Evolutionary conservation across 2,329 filamentous ascomycete species (phyloP).

Genomic region (Ophiobolus disseminans): DNA sequence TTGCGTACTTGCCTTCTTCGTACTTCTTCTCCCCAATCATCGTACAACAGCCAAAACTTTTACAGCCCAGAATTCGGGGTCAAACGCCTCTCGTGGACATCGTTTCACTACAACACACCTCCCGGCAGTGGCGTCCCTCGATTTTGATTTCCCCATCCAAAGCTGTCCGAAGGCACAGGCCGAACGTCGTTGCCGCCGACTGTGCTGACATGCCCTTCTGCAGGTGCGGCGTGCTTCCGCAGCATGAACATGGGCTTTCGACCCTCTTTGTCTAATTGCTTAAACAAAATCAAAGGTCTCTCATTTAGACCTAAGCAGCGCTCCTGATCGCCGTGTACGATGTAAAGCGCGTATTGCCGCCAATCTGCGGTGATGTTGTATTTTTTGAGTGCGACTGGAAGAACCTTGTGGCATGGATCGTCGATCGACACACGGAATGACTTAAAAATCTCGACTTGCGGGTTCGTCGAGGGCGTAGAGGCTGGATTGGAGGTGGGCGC

Average conservation of each 20-base stretch:
- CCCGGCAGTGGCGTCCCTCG: slow-evolving; percentile 35
- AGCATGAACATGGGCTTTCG: slow-evolving; percentile 99
- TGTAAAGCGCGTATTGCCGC: slow-evolving; percentile 97
- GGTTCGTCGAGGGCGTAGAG: slow-evolving; percentile 48
- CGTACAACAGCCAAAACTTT: background rate
- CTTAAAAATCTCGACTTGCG: slow-evolving; percentile 93
- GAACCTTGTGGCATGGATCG: slow-evolving; percentile 95
- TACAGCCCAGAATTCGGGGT: background rate
- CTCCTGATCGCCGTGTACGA: slow-evolving; percentile 98
- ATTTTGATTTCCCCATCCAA: slow-evolving; percentile 32
- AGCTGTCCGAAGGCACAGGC: slow-evolving; percentile 29
- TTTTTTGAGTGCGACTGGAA: slow-evolving; percentile 93
- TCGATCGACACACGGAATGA: slow-evolving; percentile 98
- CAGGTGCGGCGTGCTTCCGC: slow-evolving; percentile 67
- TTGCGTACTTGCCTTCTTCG: no score
- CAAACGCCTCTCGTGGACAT: background rate
- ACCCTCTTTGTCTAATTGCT: slow-evolving; percentile 94
- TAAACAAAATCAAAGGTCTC: slow-evolving; percentile 93
- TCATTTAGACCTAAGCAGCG: slow-evolving; percentile 90
- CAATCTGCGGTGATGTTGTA: slow-evolving; percentile 98
- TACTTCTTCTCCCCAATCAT: background rate
- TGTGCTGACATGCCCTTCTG: slow-evolving; percentile 54
- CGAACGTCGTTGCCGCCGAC: slow-evolving; percentile 46
- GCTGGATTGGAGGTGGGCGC: slow-evolving; percentile 28
- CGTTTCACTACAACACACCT: slow-evolving; percentile 24